Base-by-base conservation (phyloP, 345 rosid genomes). In the Cardamine chenopodiifolia region DNA sequence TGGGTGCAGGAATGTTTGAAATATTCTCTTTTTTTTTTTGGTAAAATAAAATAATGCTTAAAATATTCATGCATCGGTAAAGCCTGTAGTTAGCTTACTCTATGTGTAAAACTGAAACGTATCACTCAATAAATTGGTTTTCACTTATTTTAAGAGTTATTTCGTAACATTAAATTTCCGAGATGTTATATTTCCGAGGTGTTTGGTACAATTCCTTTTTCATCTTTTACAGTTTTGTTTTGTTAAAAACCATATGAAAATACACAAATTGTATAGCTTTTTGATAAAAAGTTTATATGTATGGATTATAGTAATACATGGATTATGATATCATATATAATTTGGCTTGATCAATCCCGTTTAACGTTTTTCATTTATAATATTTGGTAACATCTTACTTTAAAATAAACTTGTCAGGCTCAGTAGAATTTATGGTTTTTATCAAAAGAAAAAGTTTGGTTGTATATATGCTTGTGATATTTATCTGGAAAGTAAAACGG, bases 21-120 rank as follows among this genome's bases (percentile, higher is more conserved):
- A 13, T 66, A 61, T 52, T 68, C 22, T 5, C 32, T 3, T 31
- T 28, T 28, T 17, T n/a, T 45, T 45, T 17, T 45, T 2, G 1
- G 19, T 7, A 17, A 53, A 22, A 52, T 4, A 52, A 50, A 20
- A 49, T 19, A 26, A 18, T n/a, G 32, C 53, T 59, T 68, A 35
- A 40, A 67, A 18, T 68, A 59, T 50, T 68, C 37, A 68, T 50
- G 26, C 62, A 67, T 19, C 15, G 48, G 39, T 53, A 31, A 73
- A 55, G 39, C 39, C 34, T 40, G 19, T 26, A 8, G 10, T 20
- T 47, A 47, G 49, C 18, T 52, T 52, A n/a, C 78, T 7, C 54
- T 50, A 71, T 48, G 34, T 32, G 66, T 47, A 53, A n/a, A 62
- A 49, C 11, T 57, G 50, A 74, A 74, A 67, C 78, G 73, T 52